Evolutionary conservation across 805 yeast species (phyloP).

Genomic region (Starmerella davenportii): DNA sequence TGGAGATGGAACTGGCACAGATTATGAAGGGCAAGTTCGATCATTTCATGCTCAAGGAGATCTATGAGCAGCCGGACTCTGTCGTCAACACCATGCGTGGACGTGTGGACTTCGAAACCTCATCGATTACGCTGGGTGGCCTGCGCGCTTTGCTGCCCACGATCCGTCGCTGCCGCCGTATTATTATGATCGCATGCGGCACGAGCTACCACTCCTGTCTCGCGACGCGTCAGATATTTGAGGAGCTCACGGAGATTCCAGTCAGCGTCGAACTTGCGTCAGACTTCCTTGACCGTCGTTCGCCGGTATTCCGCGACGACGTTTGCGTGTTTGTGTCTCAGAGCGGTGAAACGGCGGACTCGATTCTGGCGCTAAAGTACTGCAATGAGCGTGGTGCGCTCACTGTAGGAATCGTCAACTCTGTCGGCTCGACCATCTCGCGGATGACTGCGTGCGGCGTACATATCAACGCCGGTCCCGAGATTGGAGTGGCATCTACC

Average conservation of each 20-base stretch:
- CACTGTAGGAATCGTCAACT: slow-evolving; percentile 92
- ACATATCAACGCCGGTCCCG: slow-evolving; percentile 98
- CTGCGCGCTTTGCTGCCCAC: slow-evolving; percentile 67
- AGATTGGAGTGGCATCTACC: slow-evolving; percentile 97
- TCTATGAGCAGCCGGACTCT: slow-evolving; percentile 96
- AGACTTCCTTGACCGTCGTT: slow-evolving; percentile 54
- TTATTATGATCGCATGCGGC: slow-evolving; percentile 98
- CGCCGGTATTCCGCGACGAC: slow-evolving; percentile 97
- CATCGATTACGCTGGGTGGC: slow-evolving; percentile 72
- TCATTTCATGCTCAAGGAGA: slow-evolving; percentile 98
- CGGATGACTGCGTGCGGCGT: slow-evolving; percentile 98
- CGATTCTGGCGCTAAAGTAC: slow-evolving; percentile 84
- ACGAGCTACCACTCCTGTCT: slow-evolving; percentile 96
- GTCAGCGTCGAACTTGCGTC: slow-evolving; percentile 22
- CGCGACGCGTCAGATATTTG: slow-evolving; percentile 91
- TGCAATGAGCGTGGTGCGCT: slow-evolving; percentile 94
- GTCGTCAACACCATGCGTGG: slow-evolving; percentile 99
- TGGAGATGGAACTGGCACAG: slow-evolving; percentile 91
- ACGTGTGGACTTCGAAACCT: slow-evolving; percentile 78
- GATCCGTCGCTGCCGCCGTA: slow-evolving; percentile 83
- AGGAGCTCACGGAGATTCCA: slow-evolving; percentile 65
- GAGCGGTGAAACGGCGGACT: slow-evolving; percentile 97
- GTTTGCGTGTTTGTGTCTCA: slow-evolving; percentile 95
- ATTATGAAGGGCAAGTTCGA: slow-evolving; percentile 94
- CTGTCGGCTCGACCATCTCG: slow-evolving; percentile 92